Evolutionary conservation across 805 yeast species (phyloP), one percentile per base, ranked within the genome.

Genomic region (Blastobotrys terrestris): DNA sequence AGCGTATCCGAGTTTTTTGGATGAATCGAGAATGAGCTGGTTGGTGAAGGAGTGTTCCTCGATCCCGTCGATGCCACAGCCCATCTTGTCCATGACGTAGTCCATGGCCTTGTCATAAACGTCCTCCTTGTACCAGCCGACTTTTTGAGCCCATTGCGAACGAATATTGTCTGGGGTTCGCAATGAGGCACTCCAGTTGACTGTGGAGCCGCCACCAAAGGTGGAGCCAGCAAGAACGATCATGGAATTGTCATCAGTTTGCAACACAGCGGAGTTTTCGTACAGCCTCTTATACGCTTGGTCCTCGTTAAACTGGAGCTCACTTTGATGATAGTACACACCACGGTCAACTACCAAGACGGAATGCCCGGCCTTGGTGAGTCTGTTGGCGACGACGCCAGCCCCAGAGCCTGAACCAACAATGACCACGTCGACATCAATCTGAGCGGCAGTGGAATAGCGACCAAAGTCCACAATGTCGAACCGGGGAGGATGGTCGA

Each of bases 181-280:
- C 51, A 79, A 59, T 53, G 77, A 69, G 15, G 83, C 82, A 11
- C 77, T 73, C 84, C 84, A 79, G 65, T 79, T 79, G 44, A 79
- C 75, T 13, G 83, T 77, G 4, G 79, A 69, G 4, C 83, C 83
- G 13, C 83, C 84, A 4, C 84, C 84, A 51, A 79, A 75, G 0
- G 79, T 77, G 2, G 80, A 58, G 4, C 83, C 84, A 0, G 83
- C 80, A 45, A 78, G 60, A 2, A 77, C 55, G 8, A 67, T 52
- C 13, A 72, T 48, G 45, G 71, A 70, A 45, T 68, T 70, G 55
- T 71, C 72, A 6, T 57, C 56, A 4, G 75, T 58, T n/a, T 69
- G 49, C 2, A 77, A 3, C 1, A 61, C 48, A 1, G 80, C 81
- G 1, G 63, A 61, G 6, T 56, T 52, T 59, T 79, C 81, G 58